Evolutionary conservation across 2,329 filamentous ascomycete genomes (phyloP).

Genomic region (Elsinoe batatas): DNA sequence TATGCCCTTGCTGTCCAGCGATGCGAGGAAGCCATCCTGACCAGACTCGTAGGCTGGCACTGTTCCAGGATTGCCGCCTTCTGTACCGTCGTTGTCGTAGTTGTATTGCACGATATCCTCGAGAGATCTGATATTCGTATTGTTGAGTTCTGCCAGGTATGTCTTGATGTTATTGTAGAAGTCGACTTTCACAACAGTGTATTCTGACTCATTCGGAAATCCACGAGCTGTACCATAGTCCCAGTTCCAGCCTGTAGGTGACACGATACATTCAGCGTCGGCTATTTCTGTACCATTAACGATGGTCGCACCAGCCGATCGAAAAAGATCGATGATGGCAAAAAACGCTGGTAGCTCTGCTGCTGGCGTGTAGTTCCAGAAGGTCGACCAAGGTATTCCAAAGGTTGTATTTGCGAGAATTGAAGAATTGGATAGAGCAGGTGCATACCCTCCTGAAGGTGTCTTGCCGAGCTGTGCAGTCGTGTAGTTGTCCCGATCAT

Average conservation of each 20-base stretch:
- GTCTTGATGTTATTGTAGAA: conserved; percentile 57
- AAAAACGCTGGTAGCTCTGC: conserved; percentile 48
- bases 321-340: conserved; percentile 42
- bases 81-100: conserved; percentile 51
- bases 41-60: conserved; percentile 58
- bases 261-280: conserved; percentile 51
- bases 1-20: conserved; percentile 49
- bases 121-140: conserved; percentile 50
- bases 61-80: conserved; percentile 50
- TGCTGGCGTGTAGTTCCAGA: conserved; percentile 54
- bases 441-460: conserved; percentile 46
- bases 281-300: conserved; percentile 62
- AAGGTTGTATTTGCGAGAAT: conserved; percentile 54
- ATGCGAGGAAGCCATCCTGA: conserved; percentile 61
- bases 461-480: conserved; percentile 45
- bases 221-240: conserved; percentile 55
- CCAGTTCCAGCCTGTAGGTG: conserved; percentile 63
- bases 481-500: conserved; percentile 57
- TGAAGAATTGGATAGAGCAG: conserved; percentile 45
- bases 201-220: conserved; percentile 62
- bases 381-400: conserved; percentile 60
- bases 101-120: conserved; percentile 56
- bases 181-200: conserved; percentile 61
- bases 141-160: conserved; percentile 54
- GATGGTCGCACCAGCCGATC: conserved; percentile 54